Evolutionary conservation across 140 eudicot species (phyloP).

Genomic region (Ambrosia hybrid): DNA sequence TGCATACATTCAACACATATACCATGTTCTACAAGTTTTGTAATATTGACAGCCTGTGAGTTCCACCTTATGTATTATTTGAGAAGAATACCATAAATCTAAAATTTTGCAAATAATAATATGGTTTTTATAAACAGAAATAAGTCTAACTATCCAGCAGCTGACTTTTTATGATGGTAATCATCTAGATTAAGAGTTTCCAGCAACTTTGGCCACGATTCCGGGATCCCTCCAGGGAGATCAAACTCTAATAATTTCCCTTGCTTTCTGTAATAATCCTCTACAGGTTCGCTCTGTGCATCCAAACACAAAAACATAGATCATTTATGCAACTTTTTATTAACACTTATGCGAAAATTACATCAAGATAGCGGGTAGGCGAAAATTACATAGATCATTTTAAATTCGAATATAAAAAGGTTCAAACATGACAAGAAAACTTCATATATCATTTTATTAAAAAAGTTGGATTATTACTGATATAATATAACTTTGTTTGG

Average conservation of each 20-base stretch:
- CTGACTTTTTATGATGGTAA: slow-evolving; percentile 59
- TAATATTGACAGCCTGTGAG: too few species aligned
- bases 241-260: slow-evolving; percentile 72
- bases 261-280: slow-evolving; percentile 61
- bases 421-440: neutral
- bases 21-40: too few species aligned
- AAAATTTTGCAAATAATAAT: slow-evolving; percentile 7
- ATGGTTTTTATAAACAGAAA: neutral
- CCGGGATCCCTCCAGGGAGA: slow-evolving; percentile 87
- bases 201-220: slow-evolving; percentile 83
- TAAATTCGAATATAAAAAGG: too few species aligned
- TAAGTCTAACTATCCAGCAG: slow-evolving; percentile 32
- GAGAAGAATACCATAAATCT: too few species aligned
- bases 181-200: slow-evolving; percentile 76
- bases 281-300: slow-evolving; percentile 75
- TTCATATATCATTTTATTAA: neutral
- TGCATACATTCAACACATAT: too few species aligned
- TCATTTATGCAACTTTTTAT: neutral
- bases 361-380: too few species aligned
- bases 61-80: slow-evolving; percentile 5
- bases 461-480: neutral
- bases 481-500: neutral
- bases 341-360: too few species aligned
- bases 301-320: slow-evolving; percentile 8
- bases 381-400: too few species aligned